Base-by-base conservation (phyloP, 148 eudicot species). In the Cornus kousa region DNA sequence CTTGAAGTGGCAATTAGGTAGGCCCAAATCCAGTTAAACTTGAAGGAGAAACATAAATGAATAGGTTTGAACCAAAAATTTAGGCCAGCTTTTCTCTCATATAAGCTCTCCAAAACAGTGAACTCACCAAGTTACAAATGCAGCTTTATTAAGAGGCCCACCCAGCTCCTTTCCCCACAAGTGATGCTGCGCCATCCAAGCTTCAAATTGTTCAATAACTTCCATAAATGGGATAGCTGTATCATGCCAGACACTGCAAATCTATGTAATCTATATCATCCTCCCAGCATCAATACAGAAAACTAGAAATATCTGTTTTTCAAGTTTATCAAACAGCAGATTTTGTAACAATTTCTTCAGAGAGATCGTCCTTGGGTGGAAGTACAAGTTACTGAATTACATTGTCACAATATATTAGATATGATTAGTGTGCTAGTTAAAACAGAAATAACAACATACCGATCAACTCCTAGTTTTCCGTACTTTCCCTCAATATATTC, bases 161-260 rank as follows among this genome's bases (percentile, higher is more conserved):
- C 83, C 84, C 28, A 31, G 74, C 73, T 89, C 87, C 80, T 87
- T 86, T 24, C 55, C 78, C 94, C 97, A 88, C 80, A 94, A 86
- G 76, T 83, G 78, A 76, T 87, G 88, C 39, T 80, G 62, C 74
- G 77, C 78, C 87, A 96, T 84, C 99, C 99, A 96, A 55, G 77
- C 89, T 87, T 96, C 99, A 77, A 96, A 96, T 81, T 94, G 94
- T 82, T 84, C 80, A 73, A 96, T 90, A 79, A 93, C 99, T 74
- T 93, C 92, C n/a, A 79, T 72, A 84, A 96, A 96, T 20, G 92
- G 81, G 74, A 96, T 87, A 77, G 99, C 94, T 76, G 99, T 96
- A 83, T 96, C 98, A 82, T 96, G 97, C 98, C 99, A 96, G 77
- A 96, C 99, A 82, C 99, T 96, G 92, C 87, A 87, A 70, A 82